Evolutionary conservation across 305 asterid species (phyloP).

Genomic region (Andrographis paniculata): DNA sequence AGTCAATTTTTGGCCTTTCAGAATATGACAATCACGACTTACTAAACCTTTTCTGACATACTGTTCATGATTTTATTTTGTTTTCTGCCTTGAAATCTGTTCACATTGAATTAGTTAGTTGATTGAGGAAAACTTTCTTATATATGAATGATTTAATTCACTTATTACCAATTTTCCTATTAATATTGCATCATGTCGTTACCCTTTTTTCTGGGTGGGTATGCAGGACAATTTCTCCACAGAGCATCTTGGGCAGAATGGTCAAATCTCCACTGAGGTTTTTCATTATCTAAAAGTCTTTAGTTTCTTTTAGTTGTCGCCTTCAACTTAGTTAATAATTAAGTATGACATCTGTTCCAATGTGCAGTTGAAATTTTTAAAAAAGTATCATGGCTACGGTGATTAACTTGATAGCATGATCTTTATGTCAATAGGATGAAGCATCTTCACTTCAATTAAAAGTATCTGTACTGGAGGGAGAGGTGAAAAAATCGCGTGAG

Average conservation of each 20-base stretch:
- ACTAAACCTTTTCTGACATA: neutral
- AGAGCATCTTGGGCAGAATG: constrained; percentile 45
- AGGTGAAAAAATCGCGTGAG: constrained; percentile 51
- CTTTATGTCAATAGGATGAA: constrained; percentile 46
- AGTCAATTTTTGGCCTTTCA: neutral
- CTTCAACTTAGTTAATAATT: constrained; percentile 8
- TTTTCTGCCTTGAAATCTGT: neutral
- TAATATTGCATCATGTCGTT: constrained; percentile 8
- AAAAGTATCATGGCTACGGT: constrained; percentile 6
- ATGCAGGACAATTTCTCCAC: constrained; percentile 46
- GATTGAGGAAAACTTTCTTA: neutral
- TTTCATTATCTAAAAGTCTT: constrained; percentile 14
- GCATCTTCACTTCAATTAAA: constrained; percentile 53
- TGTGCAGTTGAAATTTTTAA: neutral
- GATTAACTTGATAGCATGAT: constrained; percentile 14
- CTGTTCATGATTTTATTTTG: neutral
- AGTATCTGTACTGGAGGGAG: constrained; percentile 61
- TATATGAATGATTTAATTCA: neutral
- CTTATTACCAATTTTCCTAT: constrained; percentile 3
- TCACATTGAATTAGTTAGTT: constrained; percentile 10
- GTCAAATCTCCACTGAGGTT: constrained; percentile 49
- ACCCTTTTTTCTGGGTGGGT: constrained; percentile 13
- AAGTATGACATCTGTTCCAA: neutral
- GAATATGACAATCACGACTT: neutral
- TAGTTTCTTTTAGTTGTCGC: constrained; percentile 6